Conservation (phyloP, 768 basidiomycete genomes). For the Inosperma sp. region DNA sequence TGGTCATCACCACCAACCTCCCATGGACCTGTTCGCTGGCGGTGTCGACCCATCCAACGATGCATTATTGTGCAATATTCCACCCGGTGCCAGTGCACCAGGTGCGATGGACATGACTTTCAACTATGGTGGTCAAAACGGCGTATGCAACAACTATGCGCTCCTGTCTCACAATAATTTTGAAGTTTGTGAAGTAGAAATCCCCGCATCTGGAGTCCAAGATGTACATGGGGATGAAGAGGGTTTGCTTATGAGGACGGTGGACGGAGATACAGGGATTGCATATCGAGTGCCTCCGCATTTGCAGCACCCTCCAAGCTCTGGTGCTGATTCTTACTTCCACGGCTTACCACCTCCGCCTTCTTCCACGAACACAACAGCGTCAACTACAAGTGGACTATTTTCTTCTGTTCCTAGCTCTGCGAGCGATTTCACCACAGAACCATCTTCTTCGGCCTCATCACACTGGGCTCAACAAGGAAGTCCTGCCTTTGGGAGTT, state of each 20-base stretch:
- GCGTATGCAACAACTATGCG: slow-evolving; percentile 13
- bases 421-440: slow-evolving; percentile 15
- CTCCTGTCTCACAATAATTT: slow-evolving; percentile 46
- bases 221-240: slow-evolving; percentile 57
- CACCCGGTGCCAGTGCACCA: too few species aligned
- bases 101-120: slow-evolving; percentile 1
- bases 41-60: too few species aligned
- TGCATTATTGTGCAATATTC: too few species aligned
- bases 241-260: slow-evolving; percentile 41
- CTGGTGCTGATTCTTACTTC: not conserved
- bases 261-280: slow-evolving; percentile 18
- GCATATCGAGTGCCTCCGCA: slow-evolving; percentile 15
- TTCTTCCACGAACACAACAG: slow-evolving; percentile 11
- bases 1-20: too few species aligned
- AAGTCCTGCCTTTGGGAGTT: slow-evolving; percentile 3
- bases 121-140: slow-evolving; percentile 9
- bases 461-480: slow-evolving; percentile 38
- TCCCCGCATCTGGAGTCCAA: slow-evolving; percentile 46
- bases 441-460: slow-evolving; percentile 22
- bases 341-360: slow-evolving; percentile 2
- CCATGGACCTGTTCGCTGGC: too few species aligned
- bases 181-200: slow-evolving; percentile 63
- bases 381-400: slow-evolving; percentile 16
- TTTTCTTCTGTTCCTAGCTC: slow-evolving; percentile 19
- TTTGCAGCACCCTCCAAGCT: not conserved